Evolutionary conservation across 2,329 filamentous ascomycete genomes (phyloP).

Genomic region (Colletotrichum aenigma): DNA sequence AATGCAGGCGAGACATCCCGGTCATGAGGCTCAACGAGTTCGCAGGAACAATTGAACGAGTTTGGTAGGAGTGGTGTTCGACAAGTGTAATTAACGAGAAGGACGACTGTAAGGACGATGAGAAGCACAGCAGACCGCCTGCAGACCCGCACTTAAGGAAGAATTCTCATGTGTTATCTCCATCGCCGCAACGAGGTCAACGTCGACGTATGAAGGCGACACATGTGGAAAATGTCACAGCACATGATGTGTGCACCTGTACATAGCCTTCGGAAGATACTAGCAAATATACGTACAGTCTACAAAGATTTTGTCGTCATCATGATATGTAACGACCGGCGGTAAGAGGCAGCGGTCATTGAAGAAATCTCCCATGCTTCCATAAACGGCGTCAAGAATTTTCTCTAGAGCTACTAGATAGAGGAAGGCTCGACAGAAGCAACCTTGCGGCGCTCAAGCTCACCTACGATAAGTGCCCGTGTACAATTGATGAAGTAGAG

Average conservation of each 20-base stretch:
- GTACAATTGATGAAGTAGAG: slow-evolving; percentile 69
- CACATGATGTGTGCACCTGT: not conserved
- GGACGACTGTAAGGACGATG: not conserved
- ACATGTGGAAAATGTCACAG: not conserved
- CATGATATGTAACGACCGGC: slow-evolving; percentile 69
- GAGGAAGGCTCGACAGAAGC: slow-evolving; percentile 69
- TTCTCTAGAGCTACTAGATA: slow-evolving; percentile 70
- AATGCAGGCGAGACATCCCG: not conserved
- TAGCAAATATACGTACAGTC: not conserved
- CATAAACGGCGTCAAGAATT: slow-evolving; percentile 70
- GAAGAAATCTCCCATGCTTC: slow-evolving; percentile 71
- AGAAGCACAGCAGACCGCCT: no score
- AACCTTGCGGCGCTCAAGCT: slow-evolving; percentile 56
- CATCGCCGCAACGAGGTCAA: not conserved
- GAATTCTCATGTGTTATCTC: not conserved
- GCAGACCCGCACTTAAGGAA: no score
- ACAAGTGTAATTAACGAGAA: not conserved
- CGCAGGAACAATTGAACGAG: not conserved
- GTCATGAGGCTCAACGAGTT: not conserved
- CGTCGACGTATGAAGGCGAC: not conserved
- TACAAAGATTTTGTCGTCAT: not conserved
- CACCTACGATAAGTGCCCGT: slow-evolving; percentile 76
- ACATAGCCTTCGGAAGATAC: not conserved
- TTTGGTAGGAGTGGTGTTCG: not conserved
- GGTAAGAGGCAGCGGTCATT: slow-evolving; percentile 73